Conservation (phyloP, 441 rosid genomes). For the Adansonia gregorii region DNA sequence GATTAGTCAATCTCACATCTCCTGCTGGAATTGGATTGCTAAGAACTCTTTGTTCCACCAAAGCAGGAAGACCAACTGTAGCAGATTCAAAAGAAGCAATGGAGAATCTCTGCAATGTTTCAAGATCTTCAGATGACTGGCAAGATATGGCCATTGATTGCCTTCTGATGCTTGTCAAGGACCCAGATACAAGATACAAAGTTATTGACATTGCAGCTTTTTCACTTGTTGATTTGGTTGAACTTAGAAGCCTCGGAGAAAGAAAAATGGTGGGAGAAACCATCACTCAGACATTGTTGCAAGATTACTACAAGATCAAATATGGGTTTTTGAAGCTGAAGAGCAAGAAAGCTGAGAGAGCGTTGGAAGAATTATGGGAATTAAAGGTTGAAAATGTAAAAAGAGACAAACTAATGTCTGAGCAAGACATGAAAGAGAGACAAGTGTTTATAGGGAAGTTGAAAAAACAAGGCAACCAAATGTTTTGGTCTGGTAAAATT, state of each 20-base stretch:
- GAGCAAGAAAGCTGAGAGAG: conserved; percentile 46
- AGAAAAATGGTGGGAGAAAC: conserved; percentile 50
- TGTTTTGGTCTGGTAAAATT: conserved; percentile 56
- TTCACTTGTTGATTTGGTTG: conserved; percentile 67
- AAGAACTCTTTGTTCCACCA: conserved; percentile 55
- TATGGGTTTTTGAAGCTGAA: conserved; percentile 48
- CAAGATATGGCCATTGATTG: conserved; percentile 70
- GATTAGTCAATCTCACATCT: conserved; percentile 53
- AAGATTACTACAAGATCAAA: conserved; percentile 58
- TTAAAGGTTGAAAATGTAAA: conserved; percentile 62
- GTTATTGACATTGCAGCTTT: conserved; percentile 53
- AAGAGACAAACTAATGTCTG: conserved; percentile 53
- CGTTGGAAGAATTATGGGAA: conserved; percentile 60
- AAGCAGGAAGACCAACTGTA: conserved; percentile 58
- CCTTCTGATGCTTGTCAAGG: conserved; percentile 68
- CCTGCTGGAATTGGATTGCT: conserved; percentile 66
- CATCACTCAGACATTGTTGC: conserved; percentile 53
- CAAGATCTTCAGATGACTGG: conserved; percentile 80
- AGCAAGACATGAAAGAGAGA: conserved; percentile 49
- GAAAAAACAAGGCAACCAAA: conserved; percentile 61
- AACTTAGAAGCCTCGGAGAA: conserved; percentile 42
- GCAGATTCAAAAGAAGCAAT: conserved; percentile 44
- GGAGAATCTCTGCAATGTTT: conserved; percentile 51
- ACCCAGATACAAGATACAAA: conserved; percentile 53
- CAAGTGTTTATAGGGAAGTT: conserved; percentile 42